These are phyloP conservation scores for Talaromyces sp. DNA, from an alignment of 2,329 filamentous ascomycete species.

Conservation along the genomic window DNA sequence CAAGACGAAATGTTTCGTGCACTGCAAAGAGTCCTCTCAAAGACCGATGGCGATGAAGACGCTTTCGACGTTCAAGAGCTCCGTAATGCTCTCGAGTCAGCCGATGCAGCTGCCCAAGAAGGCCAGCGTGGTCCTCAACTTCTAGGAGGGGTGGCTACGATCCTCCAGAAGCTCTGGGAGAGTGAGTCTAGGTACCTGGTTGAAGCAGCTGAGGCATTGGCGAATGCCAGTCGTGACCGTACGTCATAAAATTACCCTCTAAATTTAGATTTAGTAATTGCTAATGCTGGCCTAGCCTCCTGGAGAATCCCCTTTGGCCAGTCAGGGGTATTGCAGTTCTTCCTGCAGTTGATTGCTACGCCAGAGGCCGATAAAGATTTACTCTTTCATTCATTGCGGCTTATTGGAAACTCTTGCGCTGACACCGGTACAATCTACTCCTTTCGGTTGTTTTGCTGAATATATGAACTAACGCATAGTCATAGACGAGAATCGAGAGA, in stretches of 20 bases:
- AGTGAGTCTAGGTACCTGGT: slow-evolving; percentile 32
- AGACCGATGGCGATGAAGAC: slow-evolving; percentile 19
- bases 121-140: slow-evolving; percentile 20
- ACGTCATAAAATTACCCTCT: slow-evolving; percentile 19
- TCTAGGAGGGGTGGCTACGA: slow-evolving; percentile 25
- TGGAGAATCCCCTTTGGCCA: slow-evolving; percentile 38
- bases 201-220: slow-evolving; percentile 35
- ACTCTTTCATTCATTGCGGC: slow-evolving; percentile 37
- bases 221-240: slow-evolving; percentile 42
- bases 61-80: slow-evolving; percentile 26
- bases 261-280: not conserved
- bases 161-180: slow-evolving; percentile 34
- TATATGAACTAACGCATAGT: slow-evolving; percentile 15
- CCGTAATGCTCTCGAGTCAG: slow-evolving; percentile 26
- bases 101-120: slow-evolving; percentile 23
- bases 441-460: not conserved
- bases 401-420: slow-evolving; percentile 44
- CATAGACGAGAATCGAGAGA: slow-evolving; percentile 39
- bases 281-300: slow-evolving; percentile 27
- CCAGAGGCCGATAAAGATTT: slow-evolving; percentile 26
- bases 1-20: slow-evolving; percentile 31
- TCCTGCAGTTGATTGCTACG: slow-evolving; percentile 35
- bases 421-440: slow-evolving; percentile 33
- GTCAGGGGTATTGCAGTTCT: slow-evolving; percentile 39
- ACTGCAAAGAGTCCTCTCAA: slow-evolving; percentile 27